Base-by-base conservation (phyloP, 2,329 filamentous ascomycete genomes). In the Aspergillus sp. region DNA sequence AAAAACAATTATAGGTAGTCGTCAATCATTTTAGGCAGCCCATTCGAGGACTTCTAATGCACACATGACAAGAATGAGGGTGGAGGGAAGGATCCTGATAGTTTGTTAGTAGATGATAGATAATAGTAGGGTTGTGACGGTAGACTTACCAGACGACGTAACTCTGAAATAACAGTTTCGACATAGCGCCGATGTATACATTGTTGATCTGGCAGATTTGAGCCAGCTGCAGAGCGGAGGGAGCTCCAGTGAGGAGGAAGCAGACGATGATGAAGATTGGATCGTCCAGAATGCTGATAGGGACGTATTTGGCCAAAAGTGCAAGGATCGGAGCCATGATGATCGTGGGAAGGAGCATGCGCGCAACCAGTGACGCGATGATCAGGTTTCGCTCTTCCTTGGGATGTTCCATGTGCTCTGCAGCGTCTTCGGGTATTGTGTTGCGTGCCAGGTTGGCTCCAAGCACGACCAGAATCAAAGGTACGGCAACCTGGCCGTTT, bases 181-280 rank as follows among this genome's bases (percentile, higher is more conserved):
- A 87, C 90, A 98, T 97, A 39, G 93, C 89, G 12, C 85, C 82
- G 74, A 97, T 91, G 66, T 89, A 98, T 7, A 98, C 93, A 50
- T 86, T 86, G 68, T 98, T 98, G 71, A 97, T 87, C 76, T 97
- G 93, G 71, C 93, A 98, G 48, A 98, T 98, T 71, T 98, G 93
- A 6, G 93, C 91, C 60, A 98, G 73, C 70, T 98, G 93, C 51
- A 98, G 75, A 27, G 93, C 93, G 50, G 86, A 94, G 5, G 93
- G 93, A 3, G 93, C 93, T 31, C 93, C 93, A 0, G 89, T 91
- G 53, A 98, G 85, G 52, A 98, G 75, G 77, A 97, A 98, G 70
- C 90, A 96, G 31, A 98, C 93, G 54, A 98, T 88, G 54, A 98
- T 84, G 67, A 98, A 98, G 58, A 98, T 98, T 7, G 93, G 93